Conservation (phyloP, 495 filamentous ascomycete genomes). For the Lineolata rhizophorae region DNA sequence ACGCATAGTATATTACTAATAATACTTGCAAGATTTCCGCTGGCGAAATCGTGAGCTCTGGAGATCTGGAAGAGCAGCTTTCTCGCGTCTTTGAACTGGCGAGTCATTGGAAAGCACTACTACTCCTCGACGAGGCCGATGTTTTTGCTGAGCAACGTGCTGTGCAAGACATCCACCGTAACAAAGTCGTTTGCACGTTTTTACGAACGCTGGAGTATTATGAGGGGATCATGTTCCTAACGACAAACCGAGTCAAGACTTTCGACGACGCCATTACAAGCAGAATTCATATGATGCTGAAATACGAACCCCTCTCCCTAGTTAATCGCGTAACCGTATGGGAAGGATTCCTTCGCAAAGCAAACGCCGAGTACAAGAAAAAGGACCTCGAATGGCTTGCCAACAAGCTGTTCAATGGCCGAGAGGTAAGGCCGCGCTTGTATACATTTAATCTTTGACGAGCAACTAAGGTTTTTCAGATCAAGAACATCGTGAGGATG, state of each 20-base stretch:
- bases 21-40: too few relatives aligned
- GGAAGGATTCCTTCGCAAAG: constrained; percentile 1
- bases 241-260: background rate
- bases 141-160: constrained; percentile 34
- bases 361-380: constrained; percentile 7
- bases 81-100: constrained; percentile 19
- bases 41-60: too few relatives aligned
- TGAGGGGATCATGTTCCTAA: constrained; percentile 22
- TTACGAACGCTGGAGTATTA: constrained; percentile 31
- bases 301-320: background rate
- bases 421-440: too few relatives aligned
- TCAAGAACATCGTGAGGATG: constrained; percentile 41
- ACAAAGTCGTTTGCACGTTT: constrained; percentile 24
- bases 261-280: background rate
- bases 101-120: constrained; percentile 22
- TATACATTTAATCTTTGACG: too few relatives aligned
- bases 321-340: background rate
- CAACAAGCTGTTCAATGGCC: constrained; percentile 29
- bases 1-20: too few relatives aligned
- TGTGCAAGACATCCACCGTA: constrained; percentile 18
- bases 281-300: background rate
- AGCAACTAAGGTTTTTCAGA: too few relatives aligned
- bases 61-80: too few relatives aligned
- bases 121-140: constrained; percentile 45
- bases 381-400: constrained; percentile 23